Base-by-base conservation (phyloP, 1,284 basidiomycete species). In the Trametes pubescens region DNA sequence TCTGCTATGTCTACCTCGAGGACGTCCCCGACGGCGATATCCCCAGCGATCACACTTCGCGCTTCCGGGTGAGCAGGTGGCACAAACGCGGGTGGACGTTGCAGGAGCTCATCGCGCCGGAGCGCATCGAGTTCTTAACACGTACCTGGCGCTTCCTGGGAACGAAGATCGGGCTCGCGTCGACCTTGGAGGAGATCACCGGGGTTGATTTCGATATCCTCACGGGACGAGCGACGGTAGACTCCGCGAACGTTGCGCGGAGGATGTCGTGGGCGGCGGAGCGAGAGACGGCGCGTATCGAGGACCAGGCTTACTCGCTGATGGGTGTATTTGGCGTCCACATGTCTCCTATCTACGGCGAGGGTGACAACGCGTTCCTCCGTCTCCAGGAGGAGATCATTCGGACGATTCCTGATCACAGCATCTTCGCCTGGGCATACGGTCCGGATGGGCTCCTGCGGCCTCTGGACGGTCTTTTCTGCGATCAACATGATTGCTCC, bases 261-360 rank as follows among this genome's bases (percentile, higher is more conserved):
- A 40, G 62, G 21, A 64, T 64, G 57, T 59, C 62, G 14, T 64
- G 62, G 62, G 62, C 62, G 18, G 46, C 62, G 16, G 13, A 14
- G 7, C 43, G 62, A 1, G 35, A 37, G 26, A 63, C 62, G 0
- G 38, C 57, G 32, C 51, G 51, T n/a, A 46, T 48, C 40, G 62
- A 63, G 46, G 62, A 63, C 43, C 18, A 43, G 29, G 62, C 62
- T 10, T 63, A 59, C 46, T 54, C 49, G 9, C 52, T 63, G 11
- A 22, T 63, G 22, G 62, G 62, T 3, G 24, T 63, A 21, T 63
- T 63, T 38, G 57, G 49, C 21, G 34, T 63, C 11, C 51, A 51
- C 11, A 51, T 62, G 54, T 47, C 60, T 1, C 26, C 54, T 11
- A 46, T 62, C 37, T 62, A 62, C 38, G 60, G 60, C 1, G 60